phyloP scores from a whole-genome alignment of 257 asterid species.

The Voacanga thouarsii region DNA sequence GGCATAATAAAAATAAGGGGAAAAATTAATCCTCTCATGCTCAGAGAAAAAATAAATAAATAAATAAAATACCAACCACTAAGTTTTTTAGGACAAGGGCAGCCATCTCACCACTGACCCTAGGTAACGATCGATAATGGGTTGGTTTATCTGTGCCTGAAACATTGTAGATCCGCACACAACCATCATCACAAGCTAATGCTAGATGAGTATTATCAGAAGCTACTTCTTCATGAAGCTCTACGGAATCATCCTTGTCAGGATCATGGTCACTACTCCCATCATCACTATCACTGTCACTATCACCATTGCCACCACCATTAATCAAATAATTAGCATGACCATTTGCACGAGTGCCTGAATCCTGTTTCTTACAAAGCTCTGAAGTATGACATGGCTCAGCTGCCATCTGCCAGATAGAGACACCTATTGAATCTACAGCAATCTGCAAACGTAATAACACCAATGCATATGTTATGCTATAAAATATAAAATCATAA shows the following conservation, averaged over 20 bases:
- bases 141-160: constrained; percentile 42
- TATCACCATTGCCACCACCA: constrained; percentile 19
- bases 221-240: constrained; percentile 38
- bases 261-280: constrained; percentile 47
- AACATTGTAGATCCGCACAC: constrained; percentile 64
- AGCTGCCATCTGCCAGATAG: constrained; percentile 93
- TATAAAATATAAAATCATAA: background rate
- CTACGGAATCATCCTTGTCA: constrained; percentile 37
- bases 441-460: constrained; percentile 52
- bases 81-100: constrained; percentile 12
- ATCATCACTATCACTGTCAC: constrained; percentile 42
- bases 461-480: constrained; percentile 12
- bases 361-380: constrained; percentile 22
- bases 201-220: constrained; percentile 46
- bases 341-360: constrained; percentile 50
- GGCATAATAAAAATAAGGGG: background rate
- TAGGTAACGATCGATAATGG: constrained; percentile 57
- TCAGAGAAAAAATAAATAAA: constrained; percentile 9
- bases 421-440: constrained; percentile 65
- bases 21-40: constrained; percentile 11
- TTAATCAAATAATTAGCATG: constrained; percentile 27
- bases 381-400: constrained; percentile 43
- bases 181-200: constrained; percentile 89
- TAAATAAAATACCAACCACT: background rate
- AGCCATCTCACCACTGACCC: constrained; percentile 89